A percentile compares a stretch with the other conserved stretches of the same genome.
These are phyloP conservation scores for Colletotrichum spaethianum DNA, from an alignment of 2,329 filamentous ascomycete genomes.

Conservation along the genomic window DNA sequence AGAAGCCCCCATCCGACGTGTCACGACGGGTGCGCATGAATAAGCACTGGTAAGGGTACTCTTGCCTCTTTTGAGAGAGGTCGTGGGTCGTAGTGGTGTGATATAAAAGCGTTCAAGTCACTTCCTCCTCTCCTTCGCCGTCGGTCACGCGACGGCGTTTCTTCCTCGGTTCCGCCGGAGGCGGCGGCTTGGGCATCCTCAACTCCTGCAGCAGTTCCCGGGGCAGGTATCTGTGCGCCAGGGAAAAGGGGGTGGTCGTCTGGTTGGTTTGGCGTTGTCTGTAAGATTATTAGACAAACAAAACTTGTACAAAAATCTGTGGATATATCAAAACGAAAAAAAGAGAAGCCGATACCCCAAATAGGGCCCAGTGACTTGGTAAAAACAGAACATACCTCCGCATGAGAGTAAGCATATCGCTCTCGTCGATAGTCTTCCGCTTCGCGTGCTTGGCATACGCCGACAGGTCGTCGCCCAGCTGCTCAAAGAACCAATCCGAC, in stretches of 20 bases:
- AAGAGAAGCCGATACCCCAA: conserved; percentile 34
- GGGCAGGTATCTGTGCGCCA: conserved; percentile 87
- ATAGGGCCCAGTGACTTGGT: conserved; percentile 19
- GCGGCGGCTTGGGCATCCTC: conserved; percentile 70
- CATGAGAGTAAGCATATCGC: conserved; percentile 86
- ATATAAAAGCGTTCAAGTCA: conserved; percentile 13
- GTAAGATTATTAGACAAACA: conserved; percentile 47
- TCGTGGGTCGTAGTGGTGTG: conserved; percentile 41
- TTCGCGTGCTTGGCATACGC: conserved; percentile 87
- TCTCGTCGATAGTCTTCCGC: conserved; percentile 88
- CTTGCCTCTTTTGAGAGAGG: background rate
- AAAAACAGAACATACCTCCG: conserved; percentile 74
- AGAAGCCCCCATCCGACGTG: conserved; percentile 84
- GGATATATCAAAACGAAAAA: conserved; percentile 22
- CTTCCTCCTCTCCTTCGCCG: conserved; percentile 38
- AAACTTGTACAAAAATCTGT: conserved; percentile 19
- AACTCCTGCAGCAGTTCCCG: conserved; percentile 87
- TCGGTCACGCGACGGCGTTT: conserved; percentile 51
- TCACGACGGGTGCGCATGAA: conserved; percentile 82
- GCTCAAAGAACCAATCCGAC: conserved; percentile 93
- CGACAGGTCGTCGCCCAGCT: conserved; percentile 83
- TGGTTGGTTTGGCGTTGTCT: conserved; percentile 84
- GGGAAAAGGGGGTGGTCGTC: conserved; percentile 82
- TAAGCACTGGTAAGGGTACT: conserved; percentile 74
- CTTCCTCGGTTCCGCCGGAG: conserved; percentile 66